Evolutionary conservation across 192 early-diverging fungal genomes (phyloP).

Genomic region (Jimgerdemannia lactiflua): DNA sequence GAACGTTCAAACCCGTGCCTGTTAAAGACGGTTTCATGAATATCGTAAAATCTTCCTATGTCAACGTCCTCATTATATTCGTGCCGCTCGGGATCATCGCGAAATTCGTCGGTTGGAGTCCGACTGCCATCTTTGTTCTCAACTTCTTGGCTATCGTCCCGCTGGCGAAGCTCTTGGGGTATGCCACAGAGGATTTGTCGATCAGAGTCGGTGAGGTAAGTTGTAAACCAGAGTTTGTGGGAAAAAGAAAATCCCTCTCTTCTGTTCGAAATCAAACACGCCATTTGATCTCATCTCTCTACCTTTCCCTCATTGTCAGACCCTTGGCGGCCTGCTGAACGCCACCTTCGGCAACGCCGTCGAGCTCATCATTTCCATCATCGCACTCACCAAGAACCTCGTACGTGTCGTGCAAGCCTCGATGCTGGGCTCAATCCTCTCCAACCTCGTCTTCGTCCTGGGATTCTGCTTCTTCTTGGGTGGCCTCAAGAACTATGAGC

Average conservation of each 20-base stretch:
- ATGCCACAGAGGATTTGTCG: conserved; percentile 83
- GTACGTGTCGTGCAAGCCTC: conserved; percentile 86
- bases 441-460: conserved; percentile 83
- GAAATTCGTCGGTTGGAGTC: conserved; percentile 57
- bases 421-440: conserved; percentile 86
- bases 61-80: conserved; percentile 74
- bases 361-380: conserved; percentile 77
- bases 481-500: conserved; percentile 70
- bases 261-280: neutral
- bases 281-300: no score
- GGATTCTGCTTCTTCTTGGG: conserved; percentile 87
- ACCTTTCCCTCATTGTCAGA: neutral
- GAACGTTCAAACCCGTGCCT: neutral
- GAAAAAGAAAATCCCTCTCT: neutral
- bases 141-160: conserved; percentile 94
- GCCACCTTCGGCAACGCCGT: conserved; percentile 85
- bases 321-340: conserved; percentile 10
- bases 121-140: conserved; percentile 67
- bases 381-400: conserved; percentile 79
- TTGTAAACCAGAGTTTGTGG: conserved; percentile 44
- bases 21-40: conserved; percentile 19
- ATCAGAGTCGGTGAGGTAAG: conserved; percentile 63
- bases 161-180: conserved; percentile 70
- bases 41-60: conserved; percentile 50
- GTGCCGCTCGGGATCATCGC: conserved; percentile 78